Base-by-base conservation (phyloP, 2,329 filamentous ascomycete genomes). In the Trichoderma breve region DNA sequence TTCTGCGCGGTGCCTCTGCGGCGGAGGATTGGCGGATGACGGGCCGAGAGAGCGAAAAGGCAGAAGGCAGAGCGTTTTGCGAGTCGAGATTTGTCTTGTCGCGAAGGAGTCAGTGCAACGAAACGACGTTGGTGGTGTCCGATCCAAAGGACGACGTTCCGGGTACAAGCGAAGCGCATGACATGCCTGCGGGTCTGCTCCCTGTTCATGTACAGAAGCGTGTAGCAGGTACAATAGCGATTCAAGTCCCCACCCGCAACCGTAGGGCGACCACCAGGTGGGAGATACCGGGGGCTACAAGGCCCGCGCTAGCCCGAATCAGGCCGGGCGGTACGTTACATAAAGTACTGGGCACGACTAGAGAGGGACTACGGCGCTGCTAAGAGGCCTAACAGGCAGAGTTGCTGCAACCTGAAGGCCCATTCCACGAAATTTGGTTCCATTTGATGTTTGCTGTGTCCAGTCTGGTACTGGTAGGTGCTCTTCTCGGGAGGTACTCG, bases 241-340 rank as follows among this genome's bases (percentile, higher is more conserved):
- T 11, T 24, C 32, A 24, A n/a, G 14, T 24, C 70, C 53, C 57
- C 64, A 55, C 47, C 65, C 39, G 47, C 47, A 51, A 64, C 58
- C 71, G 65, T 72, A 72, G 71, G 71, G 70, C 70, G 63, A 68
- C 57, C 58, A 26, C 63, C 34, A 39, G 64, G 57, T 68, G 64
- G 47, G 64, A 72, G 58, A 36, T 66, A 71, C 51, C 55, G 30
- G 70, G 70, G 62, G 70, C 70, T 43, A 28, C 64, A 66, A 32
- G 69, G 69, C 69, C 64, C 11, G 64, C 51, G 32, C 71, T 72
- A 72, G 51, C 55, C 71, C 32, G 24, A 63, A 69, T 15, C 51
- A 57, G 71, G 32, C 28, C 60, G 64, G 47, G 71, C 64, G 71
- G 64, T 72, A 72, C 71, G 71, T 72, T 72, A 72, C 71, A 71